A percentile compares a stretch with the other conserved stretches of the same genome.
These are phyloP conservation scores for Cetradonia linearis DNA, from an alignment of 495 filamentous ascomycete genomes.

Conservation along the genomic window DNA sequence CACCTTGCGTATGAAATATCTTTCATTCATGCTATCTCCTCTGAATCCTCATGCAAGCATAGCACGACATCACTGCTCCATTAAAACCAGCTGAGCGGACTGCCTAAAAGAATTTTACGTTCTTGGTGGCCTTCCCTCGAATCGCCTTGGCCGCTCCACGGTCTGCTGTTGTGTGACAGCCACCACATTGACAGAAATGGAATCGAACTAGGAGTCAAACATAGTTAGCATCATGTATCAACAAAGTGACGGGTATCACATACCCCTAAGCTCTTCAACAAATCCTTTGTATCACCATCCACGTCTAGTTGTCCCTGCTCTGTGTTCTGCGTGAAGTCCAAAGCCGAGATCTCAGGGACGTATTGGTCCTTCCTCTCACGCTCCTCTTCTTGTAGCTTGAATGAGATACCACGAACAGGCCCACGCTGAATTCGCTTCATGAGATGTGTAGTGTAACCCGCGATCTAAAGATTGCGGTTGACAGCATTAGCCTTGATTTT, in stretches of 20 bases:
- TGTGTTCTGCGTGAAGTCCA: conserved; percentile 86
- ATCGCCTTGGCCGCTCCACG: conserved; percentile 64
- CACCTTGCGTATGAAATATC: conserved; percentile 65
- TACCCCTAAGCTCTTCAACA: conserved; percentile 97
- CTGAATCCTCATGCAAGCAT: conserved; percentile 31
- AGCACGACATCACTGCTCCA: background rate
- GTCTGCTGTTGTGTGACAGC: conserved; percentile 79
- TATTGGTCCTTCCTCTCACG: conserved; percentile 99
- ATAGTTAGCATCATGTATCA: background rate
- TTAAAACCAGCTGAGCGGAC: background rate
- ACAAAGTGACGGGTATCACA: conserved; percentile 33
- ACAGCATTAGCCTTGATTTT: background rate
- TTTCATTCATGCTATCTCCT: conserved; percentile 45
- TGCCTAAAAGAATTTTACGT: conserved; percentile 25
- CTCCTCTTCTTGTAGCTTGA: conserved; percentile 99
- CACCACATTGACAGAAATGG: conserved; percentile 89
- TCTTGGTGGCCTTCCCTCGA: conserved; percentile 42
- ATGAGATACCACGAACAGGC: conserved; percentile 98
- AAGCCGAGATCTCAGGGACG: conserved; percentile 94
- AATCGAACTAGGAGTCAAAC: conserved; percentile 64
- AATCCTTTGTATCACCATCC: conserved; percentile 93
- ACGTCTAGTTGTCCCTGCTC: conserved; percentile 91
- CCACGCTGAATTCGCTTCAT: conserved; percentile 99
- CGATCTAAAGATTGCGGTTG: conserved; percentile 52
- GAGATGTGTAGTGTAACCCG: conserved; percentile 92